Base-by-base conservation (phyloP, 768 basidiomycete species). In the Hypsizygus marmoreus region DNA sequence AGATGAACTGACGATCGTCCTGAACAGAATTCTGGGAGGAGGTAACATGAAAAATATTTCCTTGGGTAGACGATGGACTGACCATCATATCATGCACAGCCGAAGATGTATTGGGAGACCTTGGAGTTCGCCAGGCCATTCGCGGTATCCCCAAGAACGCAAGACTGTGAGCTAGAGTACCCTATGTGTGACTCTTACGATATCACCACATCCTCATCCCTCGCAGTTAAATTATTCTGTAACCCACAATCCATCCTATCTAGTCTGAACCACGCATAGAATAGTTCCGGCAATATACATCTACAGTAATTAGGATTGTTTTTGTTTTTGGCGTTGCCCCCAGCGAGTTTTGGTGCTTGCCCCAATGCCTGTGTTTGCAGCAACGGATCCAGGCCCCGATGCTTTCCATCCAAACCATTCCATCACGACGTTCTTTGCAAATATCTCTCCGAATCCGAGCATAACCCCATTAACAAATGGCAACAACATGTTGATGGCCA, bases 371-470 rank as follows among this genome's bases (percentile, higher is more conserved):
- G 69, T 56, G 16, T 69, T 67, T 7, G 75, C 55, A 20, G 67
- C 71, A 34, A 67, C 61, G 39, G 70, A 61, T 11, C 70, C 72
- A 31, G 70, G 64, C 9, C 55, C 59, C 12, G 59, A 36, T 17
- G 58, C 43, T 43, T 67, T 73, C 77, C 77, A 78, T 6, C 77
- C 77, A 53, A 79, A 64, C 72, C 75, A 77, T 16, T 61, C 64
- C 48, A 88, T 66, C 13, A 89, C 63, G n/a, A 88, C 75, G 34
- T 86, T 80, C 66, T 87, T 88, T 26, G 88, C 92, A 61, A 94
- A 92, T 39, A 95, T 88, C 66, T 95, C 93, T 30, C 92, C 92
- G 60, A 95, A 94, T n/a, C 92, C 92, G 40, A 94, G 81, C 92
- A 95, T 95, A 47, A 95, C 88, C 14, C 92, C 93, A 53, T 95